Base-by-base conservation (phyloP, 2,329 filamentous ascomycete species). In the Hawksworthiomyces lignivorus region DNA sequence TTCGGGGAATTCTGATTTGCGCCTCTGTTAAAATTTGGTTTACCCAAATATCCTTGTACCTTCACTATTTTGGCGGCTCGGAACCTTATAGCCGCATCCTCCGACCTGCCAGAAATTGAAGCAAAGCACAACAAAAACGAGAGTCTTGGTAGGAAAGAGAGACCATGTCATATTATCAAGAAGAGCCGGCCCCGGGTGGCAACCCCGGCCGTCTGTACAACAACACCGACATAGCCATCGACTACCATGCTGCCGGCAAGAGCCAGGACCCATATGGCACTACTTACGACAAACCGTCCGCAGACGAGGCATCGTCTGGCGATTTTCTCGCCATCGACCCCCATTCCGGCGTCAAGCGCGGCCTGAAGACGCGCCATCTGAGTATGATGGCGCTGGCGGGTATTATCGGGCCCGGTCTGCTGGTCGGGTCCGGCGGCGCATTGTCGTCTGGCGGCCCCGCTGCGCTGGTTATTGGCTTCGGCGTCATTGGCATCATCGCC, bases 401-500 rank as follows among this genome's bases (percentile, higher is more conserved):
- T 53, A 82, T 68, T 63, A 78, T 73, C 46, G 84, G 84, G 0
- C 82, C 84, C 4, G 84, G 84, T 18, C 65, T 88, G 30, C 70
- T 88, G 4, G 78, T 87, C 41, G 84, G 83, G 14, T 73, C 80
- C 3, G 84, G 84, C 27, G 77, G 80, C 35, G 84, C 84, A 0
- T 64, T 89, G 19, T 68, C 73, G 11, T 74, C 70, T 31, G 83
- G 82, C 42, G 84, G 84, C 0, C 84, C 84, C 14, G 84, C 81
- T 0, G 78, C 82, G 0, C 62, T 87, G 36, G 58, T 88, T 27
- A 86, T 88, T 54, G 83, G 83, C 2, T 89, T 88, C 50, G 75
- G 71, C 9, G 64, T 86, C 21, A 82, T 87, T 49, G 83, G 80
- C 10, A 71, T 86, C 48, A 75, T 87, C 45, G 82, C 82, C 2